A percentile compares a stretch with the other conserved stretches of the same genome.
phyloP scores from a whole-genome alignment of 2,329 filamentous ascomycete species.

The Verticillium tricorpus region DNA sequence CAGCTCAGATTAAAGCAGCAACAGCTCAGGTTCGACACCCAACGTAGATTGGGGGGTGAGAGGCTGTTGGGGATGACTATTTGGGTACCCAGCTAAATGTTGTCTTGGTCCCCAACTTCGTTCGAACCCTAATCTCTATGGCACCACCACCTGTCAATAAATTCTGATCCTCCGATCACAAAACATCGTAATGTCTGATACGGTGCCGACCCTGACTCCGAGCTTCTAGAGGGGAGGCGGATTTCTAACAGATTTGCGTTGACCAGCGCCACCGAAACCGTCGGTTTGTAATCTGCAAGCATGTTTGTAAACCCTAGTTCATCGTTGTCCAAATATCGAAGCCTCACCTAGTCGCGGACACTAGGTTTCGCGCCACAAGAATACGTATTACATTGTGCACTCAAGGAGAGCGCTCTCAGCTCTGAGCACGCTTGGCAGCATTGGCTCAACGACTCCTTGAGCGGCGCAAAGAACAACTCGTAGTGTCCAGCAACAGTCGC shows the following conservation, averaged over 20 bases:
- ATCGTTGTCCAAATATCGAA: constrained; percentile 5
- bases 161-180: too few relatives aligned
- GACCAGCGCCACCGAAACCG: constrained; percentile 1
- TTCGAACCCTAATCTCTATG: too few relatives aligned
- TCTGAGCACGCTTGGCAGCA: neutral
- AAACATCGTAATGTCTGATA: too few relatives aligned
- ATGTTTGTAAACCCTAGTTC: neutral
- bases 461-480: neutral
- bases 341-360: constrained; percentile 3
- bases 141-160: too few relatives aligned
- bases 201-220: too few relatives aligned
- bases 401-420: neutral
- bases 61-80: neutral
- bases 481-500: neutral
- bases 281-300: constrained; percentile 6
- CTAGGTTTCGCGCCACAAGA: constrained; percentile 2
- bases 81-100: neutral
- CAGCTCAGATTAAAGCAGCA: too few relatives aligned
- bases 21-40: too few relatives aligned
- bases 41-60: neutral
- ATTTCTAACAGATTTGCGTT: neutral
- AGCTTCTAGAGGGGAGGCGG: neutral
- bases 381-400: constrained; percentile 1
- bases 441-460: neutral
- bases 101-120: too few relatives aligned